Percentiles rank a stretch among this genome's conserved stretches.
Evolutionary conservation across 768 basidiomycete species (phyloP).

Genomic region (Punctularia strigosozonata): DNA sequence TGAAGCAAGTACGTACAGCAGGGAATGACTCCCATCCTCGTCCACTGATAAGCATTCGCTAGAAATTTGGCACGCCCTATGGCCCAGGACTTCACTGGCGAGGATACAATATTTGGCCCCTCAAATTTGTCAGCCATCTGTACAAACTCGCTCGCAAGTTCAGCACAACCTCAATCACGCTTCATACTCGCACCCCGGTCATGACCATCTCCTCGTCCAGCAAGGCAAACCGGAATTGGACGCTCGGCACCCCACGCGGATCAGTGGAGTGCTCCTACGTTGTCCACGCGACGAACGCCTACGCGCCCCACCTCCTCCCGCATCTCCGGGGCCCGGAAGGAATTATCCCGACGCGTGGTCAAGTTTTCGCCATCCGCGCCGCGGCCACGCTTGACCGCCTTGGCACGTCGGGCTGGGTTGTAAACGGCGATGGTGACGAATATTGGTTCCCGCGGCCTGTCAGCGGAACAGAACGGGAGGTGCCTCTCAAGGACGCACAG

Average conservation of each 20-base stretch:
- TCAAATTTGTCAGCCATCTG: conserved; percentile 66
- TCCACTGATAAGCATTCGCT: neutral
- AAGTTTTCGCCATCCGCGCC: conserved; percentile 41
- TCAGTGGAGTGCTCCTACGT: conserved; percentile 45
- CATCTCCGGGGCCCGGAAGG: conserved; percentile 40
- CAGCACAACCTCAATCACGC: conserved; percentile 24
- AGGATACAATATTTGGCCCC: conserved; percentile 65
- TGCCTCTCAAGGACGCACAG: no score
- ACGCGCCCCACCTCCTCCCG: conserved; percentile 68
- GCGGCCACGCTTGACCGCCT: conserved; percentile 25
- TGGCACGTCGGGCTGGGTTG: conserved; percentile 27
- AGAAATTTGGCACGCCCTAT: conserved; percentile 35
- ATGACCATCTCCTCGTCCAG: conserved; percentile 22
- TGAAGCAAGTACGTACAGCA: conserved; percentile 28
- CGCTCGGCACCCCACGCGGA: conserved; percentile 57
- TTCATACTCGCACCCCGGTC: conserved; percentile 72
- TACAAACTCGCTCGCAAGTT: conserved; percentile 30
- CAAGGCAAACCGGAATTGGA: conserved; percentile 30
- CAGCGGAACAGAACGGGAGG: neutral
- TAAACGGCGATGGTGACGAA: conserved; percentile 41
- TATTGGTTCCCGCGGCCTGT: conserved; percentile 78
- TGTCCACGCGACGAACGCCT: conserved; percentile 82
- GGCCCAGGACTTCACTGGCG: conserved; percentile 38
- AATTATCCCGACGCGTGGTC: conserved; percentile 65
- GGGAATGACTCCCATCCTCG: neutral